Conservation (phyloP, 1,139 yeast genomes). For the Arxiozyma slooffiae region DNA sequence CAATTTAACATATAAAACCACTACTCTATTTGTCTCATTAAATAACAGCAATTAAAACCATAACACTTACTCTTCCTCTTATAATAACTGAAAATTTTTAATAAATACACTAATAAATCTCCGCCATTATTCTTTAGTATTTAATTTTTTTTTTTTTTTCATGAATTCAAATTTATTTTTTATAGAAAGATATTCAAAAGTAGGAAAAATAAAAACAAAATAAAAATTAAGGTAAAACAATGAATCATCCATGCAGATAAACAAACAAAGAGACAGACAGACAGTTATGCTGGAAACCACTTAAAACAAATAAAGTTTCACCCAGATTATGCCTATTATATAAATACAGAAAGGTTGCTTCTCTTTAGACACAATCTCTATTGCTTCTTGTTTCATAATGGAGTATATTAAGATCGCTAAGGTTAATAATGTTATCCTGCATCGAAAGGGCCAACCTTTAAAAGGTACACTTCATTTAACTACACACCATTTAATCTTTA, state of each 20-base stretch:
- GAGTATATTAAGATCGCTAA: constrained; percentile 49
- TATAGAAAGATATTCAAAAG: constrained; percentile 22
- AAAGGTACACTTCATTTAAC: constrained; percentile 70
- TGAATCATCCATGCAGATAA: background rate
- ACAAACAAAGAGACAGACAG: background rate
- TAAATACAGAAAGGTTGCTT: background rate
- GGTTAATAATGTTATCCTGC: constrained; percentile 59
- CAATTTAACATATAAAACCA: too few species aligned
- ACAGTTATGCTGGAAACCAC: background rate
- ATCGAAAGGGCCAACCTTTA: constrained; percentile 56
- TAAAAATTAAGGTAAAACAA: background rate
- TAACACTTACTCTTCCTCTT: too few species aligned
- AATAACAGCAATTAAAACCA: too few species aligned
- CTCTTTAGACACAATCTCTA: background rate
- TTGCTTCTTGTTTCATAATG: constrained; percentile 30
- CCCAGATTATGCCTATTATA: background rate
- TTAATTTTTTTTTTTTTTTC: too few species aligned
- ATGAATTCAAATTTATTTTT: too few species aligned
- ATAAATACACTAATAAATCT: too few species aligned
- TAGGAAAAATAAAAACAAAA: background rate
- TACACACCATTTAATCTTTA: constrained; percentile 76
- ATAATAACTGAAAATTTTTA: too few species aligned
- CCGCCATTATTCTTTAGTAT: too few species aligned
- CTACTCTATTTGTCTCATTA: too few species aligned
- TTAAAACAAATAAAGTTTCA: background rate